These are phyloP conservation scores for Eleusine coracana DNA, from an alignment of 176 grass and related monocot species.

Conservation along the genomic window DNA sequence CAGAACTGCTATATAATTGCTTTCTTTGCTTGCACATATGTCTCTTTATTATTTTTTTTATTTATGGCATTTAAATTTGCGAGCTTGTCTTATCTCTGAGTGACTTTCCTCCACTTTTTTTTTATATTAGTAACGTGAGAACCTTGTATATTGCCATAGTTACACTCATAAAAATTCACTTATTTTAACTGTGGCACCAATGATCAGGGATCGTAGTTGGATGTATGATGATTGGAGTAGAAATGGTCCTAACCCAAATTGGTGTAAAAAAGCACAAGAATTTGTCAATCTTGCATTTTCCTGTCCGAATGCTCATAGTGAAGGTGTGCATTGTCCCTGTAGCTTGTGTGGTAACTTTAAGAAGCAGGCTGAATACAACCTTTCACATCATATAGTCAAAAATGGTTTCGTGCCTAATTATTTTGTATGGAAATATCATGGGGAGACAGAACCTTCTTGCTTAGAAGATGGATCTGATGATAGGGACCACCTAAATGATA, in stretches of 20 bases:
- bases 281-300: constrained; percentile 4
- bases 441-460: neutral
- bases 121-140: too few relatives aligned
- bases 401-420: constrained; percentile 23
- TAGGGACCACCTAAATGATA: constrained; percentile 13
- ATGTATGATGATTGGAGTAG: constrained; percentile 24
- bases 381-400: constrained; percentile 18
- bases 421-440: constrained; percentile 5
- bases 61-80: too few relatives aligned
- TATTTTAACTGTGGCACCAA: neutral
- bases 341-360: constrained; percentile 9
- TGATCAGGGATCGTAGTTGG: neutral
- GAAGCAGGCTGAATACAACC: constrained; percentile 10
- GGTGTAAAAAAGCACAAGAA: constrained; percentile 3
- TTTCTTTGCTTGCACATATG: too few relatives aligned
- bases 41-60: too few relatives aligned
- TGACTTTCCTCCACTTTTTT: too few relatives aligned
- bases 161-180: too few relatives aligned
- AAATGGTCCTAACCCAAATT: constrained; percentile 12
- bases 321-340: constrained; percentile 10
- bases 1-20: too few relatives aligned
- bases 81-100: too few relatives aligned
- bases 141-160: too few relatives aligned
- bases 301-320: neutral
- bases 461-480: neutral